A percentile compares a stretch with the other conserved stretches of the same genome.
These are phyloP conservation scores for Drechslerella dactyloides DNA, from an alignment of 2,329 filamentous ascomycete species.

Conservation along the genomic window DNA sequence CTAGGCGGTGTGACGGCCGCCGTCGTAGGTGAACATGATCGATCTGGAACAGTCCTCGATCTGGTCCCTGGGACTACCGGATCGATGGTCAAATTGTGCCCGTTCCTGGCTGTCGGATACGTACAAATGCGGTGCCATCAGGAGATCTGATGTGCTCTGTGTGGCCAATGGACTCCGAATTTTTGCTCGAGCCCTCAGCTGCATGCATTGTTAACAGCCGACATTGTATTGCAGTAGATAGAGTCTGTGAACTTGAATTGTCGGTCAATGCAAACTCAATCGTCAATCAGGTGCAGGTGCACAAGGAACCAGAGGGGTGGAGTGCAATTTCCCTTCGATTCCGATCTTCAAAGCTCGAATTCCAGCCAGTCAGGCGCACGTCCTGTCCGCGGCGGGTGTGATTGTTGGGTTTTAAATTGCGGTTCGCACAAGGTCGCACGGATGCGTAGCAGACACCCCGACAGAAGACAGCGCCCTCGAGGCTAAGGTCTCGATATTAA, in stretches of 20 bases:
- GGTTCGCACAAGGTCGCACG: background rate
- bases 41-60: too few species aligned
- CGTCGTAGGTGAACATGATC: background rate
- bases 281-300: background rate
- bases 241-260: too few species aligned
- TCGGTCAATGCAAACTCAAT: background rate
- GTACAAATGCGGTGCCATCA: too few species aligned
- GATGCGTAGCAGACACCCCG: background rate
- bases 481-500: background rate
- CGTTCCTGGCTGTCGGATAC: too few species aligned
- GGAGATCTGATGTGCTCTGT: too few species aligned
- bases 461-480: background rate
- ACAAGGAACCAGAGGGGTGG: too few species aligned
- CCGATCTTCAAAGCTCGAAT: background rate
- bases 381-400: background rate
- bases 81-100: too few species aligned
- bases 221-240: too few species aligned
- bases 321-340: background rate
- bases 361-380: background rate
- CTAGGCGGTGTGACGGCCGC: background rate
- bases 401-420: slow-evolving; percentile 3
- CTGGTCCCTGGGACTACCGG: too few species aligned
- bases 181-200: too few species aligned
- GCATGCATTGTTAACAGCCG: too few species aligned
- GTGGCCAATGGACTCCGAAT: too few species aligned